Conservation (phyloP, 2,329 filamentous ascomycete species). For the Furcasterigmium furcatum region DNA sequence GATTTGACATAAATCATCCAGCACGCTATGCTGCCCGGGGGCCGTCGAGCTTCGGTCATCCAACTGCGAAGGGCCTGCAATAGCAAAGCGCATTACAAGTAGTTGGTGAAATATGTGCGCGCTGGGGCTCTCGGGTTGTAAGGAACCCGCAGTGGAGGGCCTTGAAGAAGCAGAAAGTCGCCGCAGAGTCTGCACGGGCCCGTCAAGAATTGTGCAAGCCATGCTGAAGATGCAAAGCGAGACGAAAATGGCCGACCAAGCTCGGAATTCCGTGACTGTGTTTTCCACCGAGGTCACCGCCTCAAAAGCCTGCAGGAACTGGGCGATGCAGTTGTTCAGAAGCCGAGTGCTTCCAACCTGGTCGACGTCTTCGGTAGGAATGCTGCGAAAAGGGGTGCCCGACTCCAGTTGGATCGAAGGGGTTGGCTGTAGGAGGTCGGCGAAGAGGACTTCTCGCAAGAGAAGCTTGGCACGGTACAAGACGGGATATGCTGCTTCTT, state of each 20-base stretch:
- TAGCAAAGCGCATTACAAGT: constrained; percentile 45
- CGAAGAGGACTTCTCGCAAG: constrained; percentile 51
- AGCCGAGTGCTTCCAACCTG: constrained; percentile 43
- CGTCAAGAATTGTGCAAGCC: constrained; percentile 47
- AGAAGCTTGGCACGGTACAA: constrained; percentile 53
- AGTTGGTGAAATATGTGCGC: constrained; percentile 50
- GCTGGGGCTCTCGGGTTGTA: constrained; percentile 9
- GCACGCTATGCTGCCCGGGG: constrained; percentile 39
- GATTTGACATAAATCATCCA: constrained; percentile 41
- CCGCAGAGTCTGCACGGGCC: constrained; percentile 15
- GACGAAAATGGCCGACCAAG: constrained; percentile 50
- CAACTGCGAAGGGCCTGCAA: constrained; percentile 38
- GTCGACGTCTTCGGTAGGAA: constrained; percentile 37
- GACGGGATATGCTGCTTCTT: constrained; percentile 45
- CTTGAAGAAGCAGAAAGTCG: no score
- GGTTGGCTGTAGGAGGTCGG: constrained; percentile 47
- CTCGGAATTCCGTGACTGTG: constrained; percentile 33
- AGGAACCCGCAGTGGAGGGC: constrained; percentile 3
- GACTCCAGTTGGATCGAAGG: constrained; percentile 35
- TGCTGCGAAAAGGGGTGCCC: constrained; percentile 15
- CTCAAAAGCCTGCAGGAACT: constrained; percentile 53
- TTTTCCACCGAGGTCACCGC: constrained; percentile 34
- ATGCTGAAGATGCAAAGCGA: constrained; percentile 58
- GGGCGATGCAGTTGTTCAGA: constrained; percentile 45
- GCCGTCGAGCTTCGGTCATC: constrained; percentile 39